Percentiles rank a stretch among this genome's conserved stretches.
phyloP scores from a whole-genome alignment of 192 early-diverging fungal species.

The Coemansia sp. region DNA sequence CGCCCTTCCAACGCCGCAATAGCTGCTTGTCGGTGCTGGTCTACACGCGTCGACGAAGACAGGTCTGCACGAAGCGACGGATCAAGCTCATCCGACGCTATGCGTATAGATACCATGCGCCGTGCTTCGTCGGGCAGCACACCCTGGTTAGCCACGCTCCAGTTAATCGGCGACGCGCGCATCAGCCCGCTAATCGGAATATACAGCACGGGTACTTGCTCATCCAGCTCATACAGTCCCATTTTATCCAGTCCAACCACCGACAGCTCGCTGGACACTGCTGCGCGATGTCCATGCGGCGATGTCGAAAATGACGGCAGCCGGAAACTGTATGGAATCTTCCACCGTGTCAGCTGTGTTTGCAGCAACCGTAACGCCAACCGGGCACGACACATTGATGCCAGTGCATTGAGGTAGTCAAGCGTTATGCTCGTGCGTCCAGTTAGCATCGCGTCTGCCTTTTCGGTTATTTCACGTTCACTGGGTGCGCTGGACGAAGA shows the following conservation, averaged over 20 bases:
- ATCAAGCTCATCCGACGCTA: constrained; percentile 47
- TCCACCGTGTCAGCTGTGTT: constrained; percentile 42
- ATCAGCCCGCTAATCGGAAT: constrained; percentile 45
- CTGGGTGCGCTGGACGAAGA: neutral
- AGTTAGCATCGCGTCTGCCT: constrained; percentile 42
- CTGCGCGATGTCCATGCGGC: constrained; percentile 46
- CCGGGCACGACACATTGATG: constrained; percentile 39
- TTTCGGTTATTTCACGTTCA: constrained; percentile 34
- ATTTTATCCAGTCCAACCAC: constrained; percentile 44
- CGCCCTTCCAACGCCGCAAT: constrained; percentile 29
- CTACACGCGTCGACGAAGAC: constrained; percentile 39
- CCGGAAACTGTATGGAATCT: constrained; percentile 48
- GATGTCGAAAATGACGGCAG: constrained; percentile 52
- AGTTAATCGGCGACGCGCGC: constrained; percentile 51
- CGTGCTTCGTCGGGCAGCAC: constrained; percentile 47
- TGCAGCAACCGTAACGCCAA: constrained; percentile 47
- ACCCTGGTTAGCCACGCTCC: constrained; percentile 37
- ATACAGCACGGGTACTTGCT: constrained; percentile 49
- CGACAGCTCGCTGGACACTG: constrained; percentile 50
- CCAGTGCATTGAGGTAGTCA: constrained; percentile 51
- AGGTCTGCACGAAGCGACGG: constrained; percentile 41
- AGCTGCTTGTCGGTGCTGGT: constrained; percentile 41
- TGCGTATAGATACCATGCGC: constrained; percentile 49
- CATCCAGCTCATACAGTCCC: constrained; percentile 52
- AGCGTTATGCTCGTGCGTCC: constrained; percentile 46